These are phyloP conservation scores for Ophiostoma sp. DNA, from an alignment of 2,329 filamentous ascomycete species.

Conservation along the genomic window DNA sequence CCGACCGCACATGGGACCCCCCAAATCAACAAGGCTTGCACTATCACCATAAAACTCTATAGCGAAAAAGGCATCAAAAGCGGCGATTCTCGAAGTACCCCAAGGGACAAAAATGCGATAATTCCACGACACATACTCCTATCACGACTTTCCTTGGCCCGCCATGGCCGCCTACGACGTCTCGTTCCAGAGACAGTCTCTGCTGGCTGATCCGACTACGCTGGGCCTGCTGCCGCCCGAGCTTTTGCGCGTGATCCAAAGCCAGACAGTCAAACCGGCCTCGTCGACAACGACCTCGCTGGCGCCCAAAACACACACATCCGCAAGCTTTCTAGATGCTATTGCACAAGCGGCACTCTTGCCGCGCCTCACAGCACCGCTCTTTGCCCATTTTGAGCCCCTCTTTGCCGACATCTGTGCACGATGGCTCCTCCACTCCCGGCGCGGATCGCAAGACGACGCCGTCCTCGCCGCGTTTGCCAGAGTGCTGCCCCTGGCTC, in stretches of 20 bases:
- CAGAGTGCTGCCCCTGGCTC: slow-evolving; percentile 73
- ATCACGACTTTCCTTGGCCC: slow-evolving; percentile 1
- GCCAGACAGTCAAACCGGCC: slow-evolving; percentile 32
- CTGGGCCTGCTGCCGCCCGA: slow-evolving; percentile 62
- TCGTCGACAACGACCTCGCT: slow-evolving; percentile 10
- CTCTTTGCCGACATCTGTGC: slow-evolving; percentile 78
- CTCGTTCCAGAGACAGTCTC: slow-evolving; percentile 49
- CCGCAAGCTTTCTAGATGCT: slow-evolving; percentile 59
- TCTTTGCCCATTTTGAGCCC: slow-evolving; percentile 69
- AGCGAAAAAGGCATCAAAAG: slow-evolving; percentile 10
- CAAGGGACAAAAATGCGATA: slow-evolving; percentile 17
- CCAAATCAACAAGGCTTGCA: slow-evolving; percentile 11
- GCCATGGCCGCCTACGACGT: slow-evolving; percentile 53
- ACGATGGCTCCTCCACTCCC: slow-evolving; percentile 59
- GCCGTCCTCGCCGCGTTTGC: slow-evolving; percentile 66
- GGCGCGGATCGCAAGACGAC: slow-evolving; percentile 36
- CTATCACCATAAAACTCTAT: slow-evolving; percentile 8
- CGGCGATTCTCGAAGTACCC: not conserved
- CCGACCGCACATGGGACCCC: slow-evolving; percentile 1
- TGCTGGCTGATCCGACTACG: slow-evolving; percentile 49
- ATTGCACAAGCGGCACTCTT: slow-evolving; percentile 65
- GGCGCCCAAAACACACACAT: slow-evolving; percentile 1
- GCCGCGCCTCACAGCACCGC: slow-evolving; percentile 61
- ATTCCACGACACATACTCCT: not conserved
- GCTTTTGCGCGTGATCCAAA: slow-evolving; percentile 60